Percentiles rank a stretch among this genome's conserved stretches.
phyloP scores from a whole-genome alignment of 345 rosid species.

The Salix brachista region DNA sequence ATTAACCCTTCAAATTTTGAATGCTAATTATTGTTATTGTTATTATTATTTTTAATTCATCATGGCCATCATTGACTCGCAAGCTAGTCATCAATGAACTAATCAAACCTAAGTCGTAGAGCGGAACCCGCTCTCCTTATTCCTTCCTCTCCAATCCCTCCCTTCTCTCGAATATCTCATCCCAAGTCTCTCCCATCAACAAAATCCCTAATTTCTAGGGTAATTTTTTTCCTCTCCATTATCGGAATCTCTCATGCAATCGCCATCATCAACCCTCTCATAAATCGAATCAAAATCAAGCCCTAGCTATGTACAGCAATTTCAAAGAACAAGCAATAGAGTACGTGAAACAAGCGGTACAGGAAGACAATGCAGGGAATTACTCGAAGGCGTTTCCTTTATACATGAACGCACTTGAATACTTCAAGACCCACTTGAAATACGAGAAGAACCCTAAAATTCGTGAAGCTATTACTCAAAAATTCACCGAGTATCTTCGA shows the following conservation, averaged over 20 bases:
- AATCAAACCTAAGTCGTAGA: no score
- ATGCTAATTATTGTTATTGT: no score
- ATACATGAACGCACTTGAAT: constrained; percentile 92
- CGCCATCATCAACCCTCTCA: neutral
- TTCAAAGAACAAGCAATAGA: constrained; percentile 93
- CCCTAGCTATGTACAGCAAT: constrained; percentile 70
- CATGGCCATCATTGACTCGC: no score
- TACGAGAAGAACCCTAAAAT: constrained; percentile 95
- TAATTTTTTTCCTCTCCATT: neutral
- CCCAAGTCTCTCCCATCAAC: neutral
- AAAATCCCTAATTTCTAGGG: neutral
- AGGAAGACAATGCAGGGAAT: constrained; percentile 86
- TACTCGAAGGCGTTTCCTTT: constrained; percentile 80
- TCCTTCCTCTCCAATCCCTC: neutral
- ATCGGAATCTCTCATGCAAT: neutral
- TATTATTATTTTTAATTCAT: no score
- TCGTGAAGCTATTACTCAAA: constrained; percentile 72
- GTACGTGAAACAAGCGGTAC: constrained; percentile 90
- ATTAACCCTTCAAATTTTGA: no score
- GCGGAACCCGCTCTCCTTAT: neutral
- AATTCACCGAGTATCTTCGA: constrained; percentile 85
- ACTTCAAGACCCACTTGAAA: constrained; percentile 90
- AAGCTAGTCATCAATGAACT: no score
- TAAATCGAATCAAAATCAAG: neutral
- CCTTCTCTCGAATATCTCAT: neutral